A percentile compares a stretch with the other conserved stretches of the same genome.
phyloP scores from a whole-genome alignment of 2,329 filamentous ascomycete species.

The Biscogniauxia sp. region DNA sequence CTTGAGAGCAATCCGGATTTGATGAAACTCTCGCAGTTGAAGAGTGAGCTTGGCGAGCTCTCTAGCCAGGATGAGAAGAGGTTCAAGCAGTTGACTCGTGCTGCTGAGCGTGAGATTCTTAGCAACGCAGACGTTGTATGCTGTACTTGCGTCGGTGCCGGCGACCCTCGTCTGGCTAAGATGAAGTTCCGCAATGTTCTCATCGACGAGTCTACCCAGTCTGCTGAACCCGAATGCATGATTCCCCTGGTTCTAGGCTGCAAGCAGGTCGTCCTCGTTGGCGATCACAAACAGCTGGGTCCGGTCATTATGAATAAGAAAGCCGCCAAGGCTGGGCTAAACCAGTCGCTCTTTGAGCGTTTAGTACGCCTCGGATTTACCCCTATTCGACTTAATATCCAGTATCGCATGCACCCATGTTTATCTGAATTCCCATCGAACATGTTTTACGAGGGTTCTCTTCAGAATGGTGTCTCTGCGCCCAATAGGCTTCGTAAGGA shows the following conservation, averaged over 20 bases:
- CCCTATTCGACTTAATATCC: constrained; percentile 90
- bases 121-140: constrained; percentile 96
- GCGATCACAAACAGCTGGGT: constrained; percentile 95
- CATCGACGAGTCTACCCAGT: constrained; percentile 97
- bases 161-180: constrained; percentile 90
- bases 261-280: constrained; percentile 98
- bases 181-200: constrained; percentile 98
- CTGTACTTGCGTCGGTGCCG: constrained; percentile 96
- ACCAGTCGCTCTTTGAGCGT: constrained; percentile 97
- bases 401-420: constrained; percentile 99
- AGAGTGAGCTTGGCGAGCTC: constrained; percentile 85
- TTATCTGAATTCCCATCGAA: constrained; percentile 97
- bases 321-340: constrained; percentile 93
- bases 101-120: constrained; percentile 91
- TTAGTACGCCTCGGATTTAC: constrained; percentile 87
- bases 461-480: constrained; percentile 94
- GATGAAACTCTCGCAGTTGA: constrained; percentile 87
- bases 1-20: constrained; percentile 95
- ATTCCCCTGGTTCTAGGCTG: constrained; percentile 95
- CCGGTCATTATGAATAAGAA: constrained; percentile 99
- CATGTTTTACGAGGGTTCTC: constrained; percentile 98
- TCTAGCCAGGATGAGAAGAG: constrained; percentile 98
- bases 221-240: constrained; percentile 97
- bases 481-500: constrained; percentile 85
- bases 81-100: constrained; percentile 91